These are phyloP conservation scores for Saprolegnia diclina DNA, from an alignment of 352 stramenopile species.

Conservation along the genomic window DNA sequence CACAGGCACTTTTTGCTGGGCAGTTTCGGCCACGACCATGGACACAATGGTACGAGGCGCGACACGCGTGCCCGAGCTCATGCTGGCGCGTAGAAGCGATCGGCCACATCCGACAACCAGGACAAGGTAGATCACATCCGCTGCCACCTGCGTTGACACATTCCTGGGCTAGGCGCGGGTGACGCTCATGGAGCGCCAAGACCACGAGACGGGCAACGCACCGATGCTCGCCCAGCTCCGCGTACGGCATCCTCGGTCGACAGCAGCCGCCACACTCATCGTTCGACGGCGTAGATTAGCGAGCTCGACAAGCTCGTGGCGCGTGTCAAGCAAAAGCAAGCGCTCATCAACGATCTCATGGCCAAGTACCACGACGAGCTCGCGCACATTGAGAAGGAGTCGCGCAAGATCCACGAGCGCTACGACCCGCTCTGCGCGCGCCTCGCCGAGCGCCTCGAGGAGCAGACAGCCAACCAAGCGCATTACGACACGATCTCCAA, in stretches of 20 bases:
- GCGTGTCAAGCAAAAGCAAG: slow-evolving; percentile 58
- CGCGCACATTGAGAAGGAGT: slow-evolving; percentile 52
- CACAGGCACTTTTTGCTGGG: too few species aligned
- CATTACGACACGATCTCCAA: slow-evolving; percentile 44
- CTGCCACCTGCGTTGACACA: not conserved
- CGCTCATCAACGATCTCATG: slow-evolving; percentile 44
- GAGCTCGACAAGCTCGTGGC: slow-evolving; percentile 71
- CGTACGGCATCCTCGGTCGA: slow-evolving; percentile 32
- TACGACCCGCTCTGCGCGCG: slow-evolving; percentile 59
- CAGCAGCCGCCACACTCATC: not conserved
- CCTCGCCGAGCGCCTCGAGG: slow-evolving; percentile 46
- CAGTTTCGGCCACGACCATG: not conserved
- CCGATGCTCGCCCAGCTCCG: slow-evolving; percentile 68
- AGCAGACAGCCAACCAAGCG: slow-evolving; percentile 40
- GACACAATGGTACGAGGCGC: not conserved
- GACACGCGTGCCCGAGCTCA: not conserved
- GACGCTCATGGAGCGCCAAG: slow-evolving; percentile 68
- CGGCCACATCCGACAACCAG: not conserved
- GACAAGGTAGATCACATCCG: not conserved
- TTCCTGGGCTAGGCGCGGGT: slow-evolving; percentile 28
- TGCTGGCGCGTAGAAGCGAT: not conserved
- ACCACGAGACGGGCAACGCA: slow-evolving; percentile 58
- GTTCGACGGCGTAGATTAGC: slow-evolving; percentile 37
- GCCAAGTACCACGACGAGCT: slow-evolving; percentile 47
- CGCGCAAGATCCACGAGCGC: slow-evolving; percentile 53